Base-by-base conservation (phyloP, 2,329 filamentous ascomycete species). In the Myotisia sp. region DNA sequence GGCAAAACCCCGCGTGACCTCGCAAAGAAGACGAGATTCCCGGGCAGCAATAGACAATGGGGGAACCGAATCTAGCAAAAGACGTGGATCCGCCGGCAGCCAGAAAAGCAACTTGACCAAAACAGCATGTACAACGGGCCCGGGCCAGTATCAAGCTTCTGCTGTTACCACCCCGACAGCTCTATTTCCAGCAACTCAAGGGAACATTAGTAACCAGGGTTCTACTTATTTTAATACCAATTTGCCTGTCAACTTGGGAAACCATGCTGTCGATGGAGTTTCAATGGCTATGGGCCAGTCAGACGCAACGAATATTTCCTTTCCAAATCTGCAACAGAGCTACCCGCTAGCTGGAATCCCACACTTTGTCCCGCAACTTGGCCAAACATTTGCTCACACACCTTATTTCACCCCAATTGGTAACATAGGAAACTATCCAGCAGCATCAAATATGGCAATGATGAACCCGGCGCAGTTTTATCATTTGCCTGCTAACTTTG, bases 221-320 rank as follows among this genome's bases (percentile, higher is more conserved):
- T n/a, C n/a, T n/a, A n/a, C n/a, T n/a, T n/a, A n/a, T n/a, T n/a
- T n/a, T n/a, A n/a, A n/a, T n/a, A n/a, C 7, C 7, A 28, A 26
- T 13, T 34, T 26, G 18, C 14, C 16, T 13, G 14, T 24, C 7
- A 26, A 18, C 8, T 12, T 35, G 8, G 38, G 35, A 5, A 32
- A 32, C 9, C 17, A 17, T 5, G 33, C 26, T 5, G 33, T 40
- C 33, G 35, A 37, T 21, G 35, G 34, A 12, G 33, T 40, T 12
- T 40, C 38, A 3, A 37, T 35, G 14, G n/a, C 27, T 28, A 30
- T 33, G 20, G 10, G 26, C 26, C 34, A 21, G 14, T 14, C 14
- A 14, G 32, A 33, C 26, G 34, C 14, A 33, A 20, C 13, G 31
- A 33, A 4, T 7, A n/a, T 20, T 10, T 27, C 26, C 19, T 32